Percentiles rank a stretch among this genome's conserved stretches.
Conservation (phyloP, 2,329 filamentous ascomycete species). For the Ascocoryne sarcoides region DNA sequence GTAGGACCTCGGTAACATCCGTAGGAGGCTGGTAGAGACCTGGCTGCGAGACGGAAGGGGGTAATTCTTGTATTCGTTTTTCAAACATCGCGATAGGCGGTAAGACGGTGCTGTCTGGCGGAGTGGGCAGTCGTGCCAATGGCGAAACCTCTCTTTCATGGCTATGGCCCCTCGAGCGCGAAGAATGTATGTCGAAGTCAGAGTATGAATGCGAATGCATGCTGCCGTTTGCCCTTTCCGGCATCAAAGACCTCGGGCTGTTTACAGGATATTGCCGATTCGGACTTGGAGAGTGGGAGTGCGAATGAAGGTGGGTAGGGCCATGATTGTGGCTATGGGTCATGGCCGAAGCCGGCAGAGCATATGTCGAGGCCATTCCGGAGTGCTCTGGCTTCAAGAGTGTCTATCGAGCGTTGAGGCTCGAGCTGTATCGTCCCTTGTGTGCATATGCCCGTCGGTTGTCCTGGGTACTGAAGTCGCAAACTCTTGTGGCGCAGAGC, state of each 20-base stretch:
- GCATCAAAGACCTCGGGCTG: slow-evolving; percentile 15
- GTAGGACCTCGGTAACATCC: no score
- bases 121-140: slow-evolving; percentile 11
- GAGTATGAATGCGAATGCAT: slow-evolving; percentile 24
- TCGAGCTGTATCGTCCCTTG: slow-evolving; percentile 7
- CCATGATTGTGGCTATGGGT: slow-evolving; percentile 21
- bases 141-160: slow-evolving; percentile 9
- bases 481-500: slow-evolving; percentile 8
- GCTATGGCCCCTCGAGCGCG: slow-evolving; percentile 6
- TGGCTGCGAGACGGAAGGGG: slow-evolving; percentile 11
- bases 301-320: slow-evolving; percentile 29
- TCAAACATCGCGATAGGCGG: slow-evolving; percentile 13
- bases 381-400: slow-evolving; percentile 9
- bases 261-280: slow-evolving; percentile 19
- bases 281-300: slow-evolving; percentile 28
- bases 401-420: slow-evolving; percentile 17
- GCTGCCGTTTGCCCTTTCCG: slow-evolving; percentile 22
- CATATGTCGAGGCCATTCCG: slow-evolving; percentile 30
- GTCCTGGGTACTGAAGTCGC: slow-evolving; percentile 3
- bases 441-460: slow-evolving; percentile 13
- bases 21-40: slow-evolving; percentile 16
- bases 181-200: slow-evolving; percentile 17
- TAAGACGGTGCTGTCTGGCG: slow-evolving; percentile 16
- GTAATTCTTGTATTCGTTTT: slow-evolving; percentile 9
- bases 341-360: slow-evolving; percentile 27